Conservation (phyloP, 2,329 filamentous ascomycete species). For the Microcyclospora pomicola region DNA sequence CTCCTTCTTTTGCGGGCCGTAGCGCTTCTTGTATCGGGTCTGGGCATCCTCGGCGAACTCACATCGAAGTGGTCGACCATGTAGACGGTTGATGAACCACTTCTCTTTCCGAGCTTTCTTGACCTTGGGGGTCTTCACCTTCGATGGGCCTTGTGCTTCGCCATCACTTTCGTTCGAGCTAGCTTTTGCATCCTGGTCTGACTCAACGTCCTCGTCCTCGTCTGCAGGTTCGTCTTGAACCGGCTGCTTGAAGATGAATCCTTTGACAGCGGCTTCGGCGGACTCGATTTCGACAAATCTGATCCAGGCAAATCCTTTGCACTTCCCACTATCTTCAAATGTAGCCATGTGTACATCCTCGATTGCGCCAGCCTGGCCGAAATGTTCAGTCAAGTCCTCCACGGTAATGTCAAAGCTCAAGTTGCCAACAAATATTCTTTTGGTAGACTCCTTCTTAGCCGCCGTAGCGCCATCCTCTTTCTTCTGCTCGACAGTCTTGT, state of each 20-base stretch:
- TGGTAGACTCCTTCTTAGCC: conserved; percentile 51
- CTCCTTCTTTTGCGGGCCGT: conserved; percentile 42
- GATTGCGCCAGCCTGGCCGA: conserved; percentile 70
- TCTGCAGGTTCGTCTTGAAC: conserved; percentile 35
- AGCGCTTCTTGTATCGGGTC: conserved; percentile 84
- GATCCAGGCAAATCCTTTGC: conserved; percentile 94
- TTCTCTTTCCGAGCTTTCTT: conserved; percentile 38
- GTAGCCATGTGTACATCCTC: conserved; percentile 78
- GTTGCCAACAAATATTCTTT: conserved; percentile 67
- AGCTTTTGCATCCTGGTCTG: conserved; percentile 24
- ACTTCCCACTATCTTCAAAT: conserved; percentile 94
- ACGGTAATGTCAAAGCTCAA: conserved; percentile 44
- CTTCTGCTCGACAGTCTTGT: conserved; percentile 26
- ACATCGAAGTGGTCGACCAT: conserved; percentile 68
- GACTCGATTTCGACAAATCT: conserved; percentile 70
- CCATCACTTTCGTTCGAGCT: conserved; percentile 19
- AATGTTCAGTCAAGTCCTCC: conserved; percentile 68
- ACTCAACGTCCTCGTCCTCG: conserved; percentile 38
- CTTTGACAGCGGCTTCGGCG: conserved; percentile 63
- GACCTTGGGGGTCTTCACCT: conserved; percentile 22
- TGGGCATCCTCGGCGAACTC: conserved; percentile 90
- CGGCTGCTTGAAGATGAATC: conserved; percentile 57
- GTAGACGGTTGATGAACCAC: conserved; percentile 76
- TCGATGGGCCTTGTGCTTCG: conserved; percentile 23
- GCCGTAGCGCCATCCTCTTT: conserved; percentile 20